Evolutionary conservation across 768 basidiomycete species (phyloP).

Genomic region (Kwoniella mangroviensis): DNA sequence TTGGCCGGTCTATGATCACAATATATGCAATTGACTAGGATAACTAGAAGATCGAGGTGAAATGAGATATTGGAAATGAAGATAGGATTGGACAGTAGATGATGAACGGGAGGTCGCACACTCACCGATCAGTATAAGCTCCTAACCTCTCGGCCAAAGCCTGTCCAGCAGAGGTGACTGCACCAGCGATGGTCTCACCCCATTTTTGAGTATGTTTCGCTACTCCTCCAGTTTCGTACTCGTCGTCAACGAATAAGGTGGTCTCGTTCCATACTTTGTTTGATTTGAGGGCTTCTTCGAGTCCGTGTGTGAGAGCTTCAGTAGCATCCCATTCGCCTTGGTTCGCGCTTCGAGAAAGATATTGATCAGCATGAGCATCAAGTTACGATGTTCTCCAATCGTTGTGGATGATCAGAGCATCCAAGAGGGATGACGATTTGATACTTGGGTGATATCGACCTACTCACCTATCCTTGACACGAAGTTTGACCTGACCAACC

Average conservation of each 20-base stretch:
- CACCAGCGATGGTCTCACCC: conserved; percentile 47
- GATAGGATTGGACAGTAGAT: too few species aligned
- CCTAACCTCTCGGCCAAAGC: conserved; percentile 40
- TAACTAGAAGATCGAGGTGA: too few species aligned
- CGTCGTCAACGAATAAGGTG: conserved; percentile 48
- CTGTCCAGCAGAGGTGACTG: conserved; percentile 41
- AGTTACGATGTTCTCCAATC: too few species aligned
- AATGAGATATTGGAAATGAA: not conserved
- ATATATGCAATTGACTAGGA: too few species aligned
- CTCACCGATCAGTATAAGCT: conserved; percentile 44
- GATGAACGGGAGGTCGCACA: not conserved
- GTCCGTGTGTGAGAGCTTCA: conserved; percentile 37
- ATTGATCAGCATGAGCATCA: conserved; percentile 2
- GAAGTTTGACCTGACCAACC: conserved; percentile 52
- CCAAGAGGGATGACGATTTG: too few species aligned
- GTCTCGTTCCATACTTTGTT: conserved; percentile 52
- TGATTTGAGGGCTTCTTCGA: conserved; percentile 45
- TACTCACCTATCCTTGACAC: conserved; percentile 43
- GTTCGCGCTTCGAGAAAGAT: conserved; percentile 20
- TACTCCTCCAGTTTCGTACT: conserved; percentile 44
- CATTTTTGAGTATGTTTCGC: conserved; percentile 31
- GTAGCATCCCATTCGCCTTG: conserved; percentile 52
- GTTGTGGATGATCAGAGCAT: too few species aligned
- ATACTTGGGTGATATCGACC: not conserved
- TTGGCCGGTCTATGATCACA: not conserved